Base-by-base conservation (phyloP, 495 filamentous ascomycete genomes). In the Aspergillus homomorphus region DNA sequence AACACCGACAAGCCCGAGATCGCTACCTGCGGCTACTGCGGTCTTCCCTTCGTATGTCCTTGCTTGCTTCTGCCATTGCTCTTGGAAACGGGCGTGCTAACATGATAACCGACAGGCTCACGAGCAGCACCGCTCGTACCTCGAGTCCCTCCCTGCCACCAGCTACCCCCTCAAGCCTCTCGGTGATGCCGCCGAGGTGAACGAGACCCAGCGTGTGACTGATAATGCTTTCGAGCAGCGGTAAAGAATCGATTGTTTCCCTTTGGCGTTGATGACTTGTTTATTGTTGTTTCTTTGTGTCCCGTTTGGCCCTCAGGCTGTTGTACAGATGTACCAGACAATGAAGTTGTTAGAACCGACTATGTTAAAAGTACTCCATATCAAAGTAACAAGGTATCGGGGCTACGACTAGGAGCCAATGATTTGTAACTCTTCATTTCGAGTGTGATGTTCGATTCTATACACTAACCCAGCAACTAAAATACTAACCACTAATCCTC, bases 1-100 rank as follows among this genome's bases (percentile, higher is more conserved):
- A 98, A 98, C 74, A 87, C 89, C 62, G 94, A 98, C 77, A 97
- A 97, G 82, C 88, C 94, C 57, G 85, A 96, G 78, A 96, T 98
- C 69, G 84, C 81, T 67, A 80, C 80, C 67, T 98, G 94, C 79
- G 85, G 80, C 58, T 98, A 98, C 77, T 98, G 94, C 70, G 94
- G 94, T n/a, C 68, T 92, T 63, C 94, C 95, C 62, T 98, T 87
- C 69, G 94, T 97, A 80, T 69, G 93, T 85, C 19, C 8, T 24
- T 24, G 50, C 26, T 19, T 10, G 22, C 4, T 38, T 44, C 23
- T 33, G 20, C 18, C n/a, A 21, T 51, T 9, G 54, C 21, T n/a
- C n/a, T n/a, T n/a, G n/a, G n/a, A n/a, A n/a, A n/a, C n/a, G n/a
- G 9, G 9, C 20, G 26, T 51, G 53, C 56, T 55, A 41, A 56